Evolutionary conservation across 495 filamentous ascomycete species (phyloP).

Genomic region (Terfezia boudieri): DNA sequence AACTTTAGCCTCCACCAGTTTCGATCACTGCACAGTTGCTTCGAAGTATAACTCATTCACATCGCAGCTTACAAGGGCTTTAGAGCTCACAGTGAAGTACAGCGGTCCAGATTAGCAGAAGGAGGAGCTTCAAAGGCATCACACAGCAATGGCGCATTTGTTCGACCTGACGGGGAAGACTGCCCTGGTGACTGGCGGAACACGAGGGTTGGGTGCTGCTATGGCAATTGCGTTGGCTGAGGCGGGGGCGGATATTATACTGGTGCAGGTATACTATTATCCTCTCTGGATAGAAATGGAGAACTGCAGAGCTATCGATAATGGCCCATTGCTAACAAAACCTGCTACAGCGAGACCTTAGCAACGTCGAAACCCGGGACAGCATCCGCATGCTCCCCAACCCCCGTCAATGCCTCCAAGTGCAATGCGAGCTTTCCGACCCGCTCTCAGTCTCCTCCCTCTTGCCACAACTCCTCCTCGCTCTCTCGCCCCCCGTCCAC

Average conservation of each 20-base stretch:
- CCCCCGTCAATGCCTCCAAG: conserved; percentile 45
- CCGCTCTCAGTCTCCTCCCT: conserved; percentile 35
- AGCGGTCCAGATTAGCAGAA: too few relatives aligned
- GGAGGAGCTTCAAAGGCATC: too few relatives aligned
- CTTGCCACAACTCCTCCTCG: conserved; percentile 35
- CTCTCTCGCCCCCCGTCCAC: conserved; percentile 18
- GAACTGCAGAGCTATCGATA: background rate
- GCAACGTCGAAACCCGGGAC: conserved; percentile 39
- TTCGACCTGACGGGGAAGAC: conserved; percentile 45
- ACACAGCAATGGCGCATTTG: too few relatives aligned
- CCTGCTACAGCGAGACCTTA: conserved; percentile 34
- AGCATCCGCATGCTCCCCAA: conserved; percentile 31
- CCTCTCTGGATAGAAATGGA: background rate
- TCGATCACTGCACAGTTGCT: too few relatives aligned
- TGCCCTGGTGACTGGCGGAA: conserved; percentile 69
- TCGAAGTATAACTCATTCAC: too few relatives aligned
- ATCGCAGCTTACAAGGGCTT: too few relatives aligned
- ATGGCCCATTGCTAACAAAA: background rate
- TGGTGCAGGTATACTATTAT: conserved; percentile 34
- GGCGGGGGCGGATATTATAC: conserved; percentile 60
- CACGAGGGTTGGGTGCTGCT: conserved; percentile 66
- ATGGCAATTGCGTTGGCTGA: conserved; percentile 66
- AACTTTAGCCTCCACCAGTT: too few relatives aligned
- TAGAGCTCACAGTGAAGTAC: too few relatives aligned
- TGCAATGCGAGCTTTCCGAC: conserved; percentile 50